Conservation (phyloP, 345 rosid genomes). For the Kandelia obovata region DNA sequence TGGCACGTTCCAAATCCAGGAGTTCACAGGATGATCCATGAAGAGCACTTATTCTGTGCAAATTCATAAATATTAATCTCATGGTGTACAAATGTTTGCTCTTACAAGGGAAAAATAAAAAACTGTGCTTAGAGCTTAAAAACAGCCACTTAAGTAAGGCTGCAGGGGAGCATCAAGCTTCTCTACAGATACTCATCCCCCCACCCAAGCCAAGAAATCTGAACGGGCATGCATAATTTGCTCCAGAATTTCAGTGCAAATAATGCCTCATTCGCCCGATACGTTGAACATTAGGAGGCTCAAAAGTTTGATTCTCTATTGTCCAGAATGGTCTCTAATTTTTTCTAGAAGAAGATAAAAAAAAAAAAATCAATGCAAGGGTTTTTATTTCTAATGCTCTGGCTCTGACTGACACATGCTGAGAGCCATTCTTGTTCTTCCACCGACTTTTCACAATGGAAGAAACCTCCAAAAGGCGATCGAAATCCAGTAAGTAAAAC, state of each 20-base stretch:
- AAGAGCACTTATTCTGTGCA: constrained; percentile 11
- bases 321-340: neutral
- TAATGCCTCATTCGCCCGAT: constrained; percentile 14
- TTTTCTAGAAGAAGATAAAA: too few relatives aligned
- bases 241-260: constrained; percentile 1
- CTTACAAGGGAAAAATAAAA: neutral
- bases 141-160: neutral
- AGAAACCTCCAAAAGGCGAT: constrained; percentile 16
- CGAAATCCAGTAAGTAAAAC: constrained; percentile 7
- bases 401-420: neutral
- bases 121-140: neutral
- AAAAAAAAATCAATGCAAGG: neutral
- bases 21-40: constrained; percentile 4
- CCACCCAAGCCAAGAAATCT: neutral
- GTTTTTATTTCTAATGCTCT: neutral
- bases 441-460: constrained; percentile 16
- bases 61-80: neutral
- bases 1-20: neutral
- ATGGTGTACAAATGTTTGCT: neutral
- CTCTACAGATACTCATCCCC: neutral
- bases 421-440: constrained; percentile 18
- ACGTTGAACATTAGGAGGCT: constrained; percentile 6
- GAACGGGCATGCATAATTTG: neutral
- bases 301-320: constrained; percentile 5
- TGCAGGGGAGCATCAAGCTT: constrained; percentile 6